Percentiles rank a stretch among this genome's conserved stretches.
These are phyloP conservation scores for Lasiodiplodia sp. DNA, from an alignment of 2,329 filamentous ascomycete genomes.

Conservation along the genomic window DNA sequence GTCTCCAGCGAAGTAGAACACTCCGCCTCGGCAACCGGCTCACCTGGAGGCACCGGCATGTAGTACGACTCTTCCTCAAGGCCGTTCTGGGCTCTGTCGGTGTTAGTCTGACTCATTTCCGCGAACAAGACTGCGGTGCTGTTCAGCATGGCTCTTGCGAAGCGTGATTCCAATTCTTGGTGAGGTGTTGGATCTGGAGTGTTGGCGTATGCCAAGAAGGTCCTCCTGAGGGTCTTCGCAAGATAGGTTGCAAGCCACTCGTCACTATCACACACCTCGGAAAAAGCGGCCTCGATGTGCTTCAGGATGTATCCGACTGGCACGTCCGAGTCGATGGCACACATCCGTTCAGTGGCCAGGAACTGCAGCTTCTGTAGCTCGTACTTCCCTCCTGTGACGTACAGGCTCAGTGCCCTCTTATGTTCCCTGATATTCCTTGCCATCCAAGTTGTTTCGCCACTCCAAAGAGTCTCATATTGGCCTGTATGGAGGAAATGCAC, in stretches of 20 bases:
- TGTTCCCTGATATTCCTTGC: not conserved
- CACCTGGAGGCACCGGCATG: not conserved
- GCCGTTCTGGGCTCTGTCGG: not conserved
- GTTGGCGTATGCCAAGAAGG: not conserved
- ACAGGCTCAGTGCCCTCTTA: not conserved
- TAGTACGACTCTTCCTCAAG: not conserved
- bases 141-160: not conserved
- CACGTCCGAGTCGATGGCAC: not conserved
- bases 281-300: not conserved
- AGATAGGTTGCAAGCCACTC: not conserved
- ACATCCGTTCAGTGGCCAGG: not conserved
- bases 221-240: not conserved
- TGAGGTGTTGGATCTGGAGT: not conserved
- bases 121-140: not conserved
- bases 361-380: not conserved
- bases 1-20: not conserved
- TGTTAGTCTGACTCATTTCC: not conserved
- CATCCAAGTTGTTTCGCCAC: not conserved
- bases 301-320: not conserved
- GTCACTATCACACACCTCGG: not conserved
- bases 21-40: not conserved
- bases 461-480: not conserved
- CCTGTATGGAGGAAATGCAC: constrained; percentile 3
- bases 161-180: not conserved
- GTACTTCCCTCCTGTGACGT: not conserved